These are phyloP conservation scores for Trichoderma guizhouense DNA, from an alignment of 2,329 filamentous ascomycete species.

Conservation along the genomic window DNA sequence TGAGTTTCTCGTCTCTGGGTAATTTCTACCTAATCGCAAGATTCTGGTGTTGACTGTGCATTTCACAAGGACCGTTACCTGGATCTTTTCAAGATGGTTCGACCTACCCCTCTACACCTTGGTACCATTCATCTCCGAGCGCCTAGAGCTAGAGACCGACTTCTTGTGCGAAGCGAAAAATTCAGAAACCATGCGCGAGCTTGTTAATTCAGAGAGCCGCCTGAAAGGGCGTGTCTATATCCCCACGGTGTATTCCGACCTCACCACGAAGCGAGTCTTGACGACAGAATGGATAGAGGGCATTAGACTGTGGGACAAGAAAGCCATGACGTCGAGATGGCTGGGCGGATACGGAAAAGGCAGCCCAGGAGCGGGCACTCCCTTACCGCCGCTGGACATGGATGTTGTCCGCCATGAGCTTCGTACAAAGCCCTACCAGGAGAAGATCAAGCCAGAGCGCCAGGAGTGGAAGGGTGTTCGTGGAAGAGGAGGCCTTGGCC, in stretches of 20 bases:
- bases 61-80: conserved; percentile 64
- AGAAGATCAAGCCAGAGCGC: conserved; percentile 74
- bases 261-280: conserved; percentile 80
- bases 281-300: conserved; percentile 98
- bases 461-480: conserved; percentile 71
- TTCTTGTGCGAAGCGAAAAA: conserved; percentile 91
- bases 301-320: conserved; percentile 87
- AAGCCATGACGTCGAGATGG: conserved; percentile 74
- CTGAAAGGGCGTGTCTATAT: conserved; percentile 82
- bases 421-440: conserved; percentile 50
- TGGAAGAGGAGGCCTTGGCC: conserved; percentile 75
- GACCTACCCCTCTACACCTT: conserved; percentile 89
- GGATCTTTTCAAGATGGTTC: conserved; percentile 81
- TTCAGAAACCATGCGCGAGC: conserved; percentile 73
- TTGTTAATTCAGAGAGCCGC: conserved; percentile 72
- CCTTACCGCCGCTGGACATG: conserved; percentile 53
- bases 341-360: conserved; percentile 70
- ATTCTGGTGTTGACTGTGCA: background rate
- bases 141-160: conserved; percentile 90
- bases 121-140: conserved; percentile 88
- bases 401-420: conserved; percentile 43
- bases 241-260: conserved; percentile 76
- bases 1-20: conserved; percentile 38
- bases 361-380: conserved; percentile 71
- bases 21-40: too few relatives aligned